Conservation (phyloP, 192 early-diverging fungal genomes). For the Coemansia sp. region DNA sequence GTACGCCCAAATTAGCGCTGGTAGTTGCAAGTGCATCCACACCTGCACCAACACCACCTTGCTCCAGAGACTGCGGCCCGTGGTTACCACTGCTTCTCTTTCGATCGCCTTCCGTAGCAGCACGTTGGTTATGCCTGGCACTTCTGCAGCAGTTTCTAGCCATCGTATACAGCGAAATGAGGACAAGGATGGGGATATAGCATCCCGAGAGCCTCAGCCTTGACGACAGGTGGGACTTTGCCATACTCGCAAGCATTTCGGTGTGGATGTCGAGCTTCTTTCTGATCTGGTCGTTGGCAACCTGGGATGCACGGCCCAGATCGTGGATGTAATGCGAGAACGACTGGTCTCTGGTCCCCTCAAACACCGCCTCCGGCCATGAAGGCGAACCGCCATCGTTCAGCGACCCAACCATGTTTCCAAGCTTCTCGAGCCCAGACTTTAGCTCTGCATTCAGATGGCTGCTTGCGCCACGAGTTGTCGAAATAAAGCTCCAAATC, state of each 20-base stretch:
- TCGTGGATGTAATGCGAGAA: constrained; percentile 29
- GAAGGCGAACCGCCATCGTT: constrained; percentile 18
- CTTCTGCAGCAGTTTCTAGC: background rate
- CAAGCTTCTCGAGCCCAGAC: constrained; percentile 27
- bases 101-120: background rate
- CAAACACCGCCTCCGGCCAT: constrained; percentile 47
- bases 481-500: constrained; percentile 7
- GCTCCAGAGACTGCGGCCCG: background rate
- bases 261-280: constrained; percentile 33
- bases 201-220: constrained; percentile 34
- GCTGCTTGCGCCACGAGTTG: constrained; percentile 25
- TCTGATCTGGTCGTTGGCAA: constrained; percentile 27
- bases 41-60: background rate
- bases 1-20: constrained; percentile 24
- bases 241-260: constrained; percentile 26
- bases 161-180: constrained; percentile 8
- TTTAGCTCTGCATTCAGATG: constrained; percentile 33
- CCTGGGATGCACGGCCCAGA: constrained; percentile 32
- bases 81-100: background rate
- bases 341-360: constrained; percentile 23
- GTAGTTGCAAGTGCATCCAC: constrained; percentile 16
- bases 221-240: constrained; percentile 10
- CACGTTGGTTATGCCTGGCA: constrained; percentile 6
- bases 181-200: constrained; percentile 23
- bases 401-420: constrained; percentile 18